Evolutionary conservation across 495 filamentous ascomycete genomes (phyloP), one percentile per base, ranked within the genome.

Genomic region (Pseudoneurospora amorphoporcata): DNA sequence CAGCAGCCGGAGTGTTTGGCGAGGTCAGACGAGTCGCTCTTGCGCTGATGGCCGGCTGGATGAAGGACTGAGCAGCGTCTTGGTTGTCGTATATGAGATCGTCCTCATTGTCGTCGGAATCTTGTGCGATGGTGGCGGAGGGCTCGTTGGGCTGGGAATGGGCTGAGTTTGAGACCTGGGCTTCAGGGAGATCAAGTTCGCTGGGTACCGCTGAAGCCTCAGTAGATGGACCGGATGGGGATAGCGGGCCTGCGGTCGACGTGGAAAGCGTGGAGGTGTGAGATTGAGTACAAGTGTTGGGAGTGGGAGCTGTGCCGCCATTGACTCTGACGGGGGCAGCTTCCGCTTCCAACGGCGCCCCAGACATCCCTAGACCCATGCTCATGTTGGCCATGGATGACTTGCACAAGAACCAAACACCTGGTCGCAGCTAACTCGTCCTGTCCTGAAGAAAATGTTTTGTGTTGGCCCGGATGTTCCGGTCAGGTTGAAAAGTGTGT

Each of bases 41-140:
- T 17, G 86, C 87, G 75, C 92, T 88, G 71, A 97, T 91, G 73
- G 92, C 91, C 69, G 94, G 87, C 32, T 92, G 92, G 72, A 97
- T 86, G 71, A 94, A 82, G 4, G 88, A 87, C 70, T 87, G 85
- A 17, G 82, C 88, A 72, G 89, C 88, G 74, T 90, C 87, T 70
- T 85, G 81, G 39, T 84, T 81, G 58, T 79, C 81, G 42, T 82
- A 82, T 45, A 84, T 53, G 37, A 73, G 72, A 4, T 82, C 75
- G 70, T 75, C 79, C 68, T 76, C 74, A 40, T 61, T 72, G 10
- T 76, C 73, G n/a, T 83, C 81, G 19, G 73, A 77, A 35, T 61
- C 16, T 9, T 61, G 69, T 12, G 53, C 53, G 53, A 10, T 29
- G 14, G 53, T 35, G 53, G 53, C 12, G 12, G 29, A 65, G 53